Conservation (phyloP, 2,329 filamentous ascomycete species). For the Epichloe amarillans region DNA sequence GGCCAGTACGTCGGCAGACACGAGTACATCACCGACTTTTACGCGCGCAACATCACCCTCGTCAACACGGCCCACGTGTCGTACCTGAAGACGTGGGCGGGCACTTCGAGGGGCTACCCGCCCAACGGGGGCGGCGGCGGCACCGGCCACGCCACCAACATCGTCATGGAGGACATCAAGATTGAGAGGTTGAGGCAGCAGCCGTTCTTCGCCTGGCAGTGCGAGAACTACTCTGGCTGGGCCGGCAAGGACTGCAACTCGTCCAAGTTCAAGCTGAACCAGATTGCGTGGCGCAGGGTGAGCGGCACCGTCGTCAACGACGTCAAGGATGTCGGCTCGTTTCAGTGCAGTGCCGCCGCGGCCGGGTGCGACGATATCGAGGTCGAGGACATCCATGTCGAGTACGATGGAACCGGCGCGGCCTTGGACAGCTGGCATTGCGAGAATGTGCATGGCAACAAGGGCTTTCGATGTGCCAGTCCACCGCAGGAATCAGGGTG, state of each 20-base stretch:
- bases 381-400: slow-evolving; percentile 14
- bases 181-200: slow-evolving; percentile 14
- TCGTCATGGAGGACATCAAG: slow-evolving; percentile 18
- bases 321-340: slow-evolving; percentile 14
- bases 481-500: background rate
- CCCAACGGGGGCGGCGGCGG: slow-evolving; percentile 47
- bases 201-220: slow-evolving; percentile 23
- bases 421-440: slow-evolving; percentile 15
- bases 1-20: slow-evolving; percentile 36
- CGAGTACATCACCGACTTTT: slow-evolving; percentile 37
- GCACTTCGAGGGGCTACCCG: slow-evolving; percentile 33
- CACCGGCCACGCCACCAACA: slow-evolving; percentile 25
- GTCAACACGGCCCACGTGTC: slow-evolving; percentile 31
- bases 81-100: slow-evolving; percentile 49
- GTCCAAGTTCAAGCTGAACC: slow-evolving; percentile 17
- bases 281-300: slow-evolving; percentile 16
- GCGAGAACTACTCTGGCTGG: slow-evolving; percentile 22
- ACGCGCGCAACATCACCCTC: slow-evolving; percentile 32
- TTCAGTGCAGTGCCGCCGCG: slow-evolving; percentile 19
- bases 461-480: slow-evolving; percentile 14
- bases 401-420: slow-evolving; percentile 5
- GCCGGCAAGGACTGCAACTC: slow-evolving; percentile 22
- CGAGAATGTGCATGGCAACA: slow-evolving; percentile 13
- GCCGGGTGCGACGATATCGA: slow-evolving; percentile 19
- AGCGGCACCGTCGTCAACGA: slow-evolving; percentile 15